Evolutionary conservation across 1,139 yeast species (phyloP).

Genomic region (Zygoascus hellenicus): DNA sequence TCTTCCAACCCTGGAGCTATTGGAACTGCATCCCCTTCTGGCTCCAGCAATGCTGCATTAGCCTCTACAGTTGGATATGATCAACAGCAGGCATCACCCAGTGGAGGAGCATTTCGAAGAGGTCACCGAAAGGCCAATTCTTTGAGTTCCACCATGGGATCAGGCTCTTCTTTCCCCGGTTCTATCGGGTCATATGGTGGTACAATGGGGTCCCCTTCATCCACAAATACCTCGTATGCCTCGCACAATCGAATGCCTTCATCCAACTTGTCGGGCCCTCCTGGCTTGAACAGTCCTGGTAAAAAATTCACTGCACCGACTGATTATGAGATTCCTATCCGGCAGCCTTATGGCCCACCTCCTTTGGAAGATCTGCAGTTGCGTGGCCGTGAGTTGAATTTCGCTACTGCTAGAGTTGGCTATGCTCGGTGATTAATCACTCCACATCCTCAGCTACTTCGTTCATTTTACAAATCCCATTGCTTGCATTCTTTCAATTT

Average conservation of each 20-base stretch:
- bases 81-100: conserved; percentile 11
- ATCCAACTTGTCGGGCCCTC: not conserved
- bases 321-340: conserved; percentile 25
- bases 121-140: conserved; percentile 30
- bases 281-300: conserved; percentile 1
- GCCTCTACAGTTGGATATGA: conserved; percentile 7
- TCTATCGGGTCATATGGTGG: conserved; percentile 5
- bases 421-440: not conserved
- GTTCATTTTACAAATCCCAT: not conserved
- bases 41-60: conserved; percentile 6
- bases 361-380: conserved; percentile 27
- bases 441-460: not conserved
- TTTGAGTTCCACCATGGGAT: conserved; percentile 20
- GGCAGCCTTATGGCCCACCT: conserved; percentile 34
- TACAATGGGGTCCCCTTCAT: conserved; percentile 4
- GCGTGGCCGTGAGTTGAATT: conserved; percentile 19
- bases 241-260: not conserved
- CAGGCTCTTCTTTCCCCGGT: conserved; percentile 4
- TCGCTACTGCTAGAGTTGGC: conserved; percentile 14
- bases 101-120: conserved; percentile 17
- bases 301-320: conserved; percentile 1
- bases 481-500: not conserved
- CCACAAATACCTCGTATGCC: not conserved
- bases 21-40: conserved; percentile 3
- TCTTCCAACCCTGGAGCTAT: conserved; percentile 6